phyloP scores from a whole-genome alignment of 2,329 filamentous ascomycete species.

The Ilyonectria robusta region DNA sequence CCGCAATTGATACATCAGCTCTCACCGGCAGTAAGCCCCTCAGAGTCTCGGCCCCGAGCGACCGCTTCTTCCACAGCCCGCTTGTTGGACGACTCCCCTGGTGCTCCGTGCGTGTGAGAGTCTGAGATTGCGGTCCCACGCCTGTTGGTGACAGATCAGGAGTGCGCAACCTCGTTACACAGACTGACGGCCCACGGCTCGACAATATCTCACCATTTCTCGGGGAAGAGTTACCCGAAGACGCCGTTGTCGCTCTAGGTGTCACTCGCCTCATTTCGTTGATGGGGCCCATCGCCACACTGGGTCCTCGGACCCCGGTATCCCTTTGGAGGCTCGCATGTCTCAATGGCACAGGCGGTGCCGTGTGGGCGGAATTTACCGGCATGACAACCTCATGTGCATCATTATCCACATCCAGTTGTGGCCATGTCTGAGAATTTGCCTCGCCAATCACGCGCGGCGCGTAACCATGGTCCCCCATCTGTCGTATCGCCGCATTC shows the following conservation, averaged over 20 bases:
- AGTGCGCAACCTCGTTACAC: not conserved
- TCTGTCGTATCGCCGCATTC: conserved; percentile 56
- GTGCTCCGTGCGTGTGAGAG: conserved; percentile 1
- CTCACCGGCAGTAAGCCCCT: conserved; percentile 38
- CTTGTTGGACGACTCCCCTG: conserved; percentile 24
- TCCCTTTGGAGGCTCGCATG: conserved; percentile 39
- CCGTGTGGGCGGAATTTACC: conserved; percentile 15
- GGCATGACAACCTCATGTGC: conserved; percentile 2
- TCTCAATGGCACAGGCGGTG: conserved; percentile 39
- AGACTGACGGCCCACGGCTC: not conserved
- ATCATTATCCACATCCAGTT: conserved; percentile 13
- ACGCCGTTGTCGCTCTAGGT: conserved; percentile 15
- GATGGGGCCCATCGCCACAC: not conserved
- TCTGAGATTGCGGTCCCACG: conserved; percentile 22
- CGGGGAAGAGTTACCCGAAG: not conserved
- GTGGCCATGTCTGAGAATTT: conserved; percentile 4
- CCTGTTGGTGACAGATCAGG: not conserved
- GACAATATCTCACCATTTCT: not conserved
- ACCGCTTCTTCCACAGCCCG: conserved; percentile 40
- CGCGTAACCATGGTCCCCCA: conserved; percentile 36
- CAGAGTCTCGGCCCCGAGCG: conserved; percentile 41
- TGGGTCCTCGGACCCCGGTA: not conserved
- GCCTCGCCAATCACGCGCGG: conserved; percentile 17
- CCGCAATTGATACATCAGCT: conserved; percentile 31
- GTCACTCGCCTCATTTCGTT: conserved; percentile 21